Evolutionary conservation across 352 stramenopile species (phyloP).

Genomic region (Phytopythium ostracodes): DNA sequence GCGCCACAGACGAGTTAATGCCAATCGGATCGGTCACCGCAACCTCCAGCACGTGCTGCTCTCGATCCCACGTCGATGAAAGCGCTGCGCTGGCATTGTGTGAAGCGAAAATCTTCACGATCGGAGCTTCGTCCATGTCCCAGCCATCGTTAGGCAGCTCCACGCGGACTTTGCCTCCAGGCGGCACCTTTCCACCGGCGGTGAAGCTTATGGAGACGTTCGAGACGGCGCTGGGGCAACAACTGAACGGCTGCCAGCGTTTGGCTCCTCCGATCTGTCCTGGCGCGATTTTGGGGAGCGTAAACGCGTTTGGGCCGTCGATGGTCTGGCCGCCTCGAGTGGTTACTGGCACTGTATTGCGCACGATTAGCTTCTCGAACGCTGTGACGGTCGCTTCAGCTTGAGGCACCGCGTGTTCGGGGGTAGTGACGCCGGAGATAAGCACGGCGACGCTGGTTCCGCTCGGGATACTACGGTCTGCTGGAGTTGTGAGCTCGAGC

Average conservation of each 20-base stretch:
- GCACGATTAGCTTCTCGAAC: conserved; percentile 57
- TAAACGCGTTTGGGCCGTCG: conserved; percentile 43
- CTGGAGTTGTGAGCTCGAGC: conserved; percentile 52
- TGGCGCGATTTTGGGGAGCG: conserved; percentile 46
- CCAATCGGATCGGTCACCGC: conserved; percentile 21
- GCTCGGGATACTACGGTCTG: conserved; percentile 31
- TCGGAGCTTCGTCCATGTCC: conserved; percentile 50
- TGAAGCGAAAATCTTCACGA: conserved; percentile 32
- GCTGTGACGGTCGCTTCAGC: conserved; percentile 46
- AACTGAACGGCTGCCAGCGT: conserved; percentile 62
- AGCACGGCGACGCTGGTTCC: conserved; percentile 38
- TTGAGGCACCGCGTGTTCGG: conserved; percentile 42
- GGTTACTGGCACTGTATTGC: conserved; percentile 44
- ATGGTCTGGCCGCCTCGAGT: conserved; percentile 62
- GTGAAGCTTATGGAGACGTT: conserved; percentile 55
- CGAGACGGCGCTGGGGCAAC: conserved; percentile 35
- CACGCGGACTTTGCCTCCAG: conserved; percentile 38
- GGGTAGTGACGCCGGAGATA: conserved; percentile 51
- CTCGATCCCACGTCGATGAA: conserved; percentile 30
- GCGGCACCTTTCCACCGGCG: conserved; percentile 32
- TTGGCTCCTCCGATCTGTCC: conserved; percentile 34
- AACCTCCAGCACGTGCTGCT: conserved; percentile 59
- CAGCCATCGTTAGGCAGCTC: conserved; percentile 50
- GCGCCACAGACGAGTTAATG: conserved; percentile 28
- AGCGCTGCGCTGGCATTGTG: conserved; percentile 28